Conservation (phyloP, 805 yeast species). For the Diddensiella santjacobensis region DNA sequence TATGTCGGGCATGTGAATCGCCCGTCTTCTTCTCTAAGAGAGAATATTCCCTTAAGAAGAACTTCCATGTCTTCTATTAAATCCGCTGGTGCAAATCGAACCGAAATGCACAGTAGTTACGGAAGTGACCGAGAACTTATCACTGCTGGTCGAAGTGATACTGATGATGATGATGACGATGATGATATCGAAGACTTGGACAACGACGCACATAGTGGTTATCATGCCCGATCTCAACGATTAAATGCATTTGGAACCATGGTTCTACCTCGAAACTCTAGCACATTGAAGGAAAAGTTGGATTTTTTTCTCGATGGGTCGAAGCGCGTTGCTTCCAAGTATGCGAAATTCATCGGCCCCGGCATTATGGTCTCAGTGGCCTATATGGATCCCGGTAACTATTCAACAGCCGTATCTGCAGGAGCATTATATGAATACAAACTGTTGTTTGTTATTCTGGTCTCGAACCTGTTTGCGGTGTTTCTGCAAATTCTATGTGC, state of each 20-base stretch:
- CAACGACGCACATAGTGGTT: not conserved
- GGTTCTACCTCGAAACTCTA: not conserved
- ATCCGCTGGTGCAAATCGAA: not conserved
- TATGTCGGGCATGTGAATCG: not conserved
- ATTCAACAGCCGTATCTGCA: slow-evolving; percentile 82
- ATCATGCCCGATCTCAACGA: not conserved
- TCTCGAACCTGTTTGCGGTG: slow-evolving; percentile 83
- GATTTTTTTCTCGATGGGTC: slow-evolving; percentile 12
- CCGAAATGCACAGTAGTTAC: not conserved
- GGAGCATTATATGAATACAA: slow-evolving; percentile 78
- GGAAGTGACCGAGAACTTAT: not conserved
- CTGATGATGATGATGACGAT: slow-evolving; percentile 2
- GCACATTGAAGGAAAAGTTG: slow-evolving; percentile 15
- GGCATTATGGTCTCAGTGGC: slow-evolving; percentile 87
- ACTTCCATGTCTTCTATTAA: slow-evolving; percentile 5
- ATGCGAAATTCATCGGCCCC: slow-evolving; percentile 73
- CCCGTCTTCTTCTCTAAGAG: not conserved
- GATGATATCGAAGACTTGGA: not conserved
- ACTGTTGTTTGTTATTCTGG: slow-evolving; percentile 63
- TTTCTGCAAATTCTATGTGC: slow-evolving; percentile 78
- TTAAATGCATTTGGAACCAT: not conserved
- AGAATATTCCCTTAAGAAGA: slow-evolving; percentile 8
- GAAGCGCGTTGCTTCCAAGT: slow-evolving; percentile 42
- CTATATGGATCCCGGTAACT: slow-evolving; percentile 93
- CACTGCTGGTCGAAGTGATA: not conserved